Conservation (phyloP, 2,329 filamentous ascomycete genomes). For the Monilinia laxa region DNA sequence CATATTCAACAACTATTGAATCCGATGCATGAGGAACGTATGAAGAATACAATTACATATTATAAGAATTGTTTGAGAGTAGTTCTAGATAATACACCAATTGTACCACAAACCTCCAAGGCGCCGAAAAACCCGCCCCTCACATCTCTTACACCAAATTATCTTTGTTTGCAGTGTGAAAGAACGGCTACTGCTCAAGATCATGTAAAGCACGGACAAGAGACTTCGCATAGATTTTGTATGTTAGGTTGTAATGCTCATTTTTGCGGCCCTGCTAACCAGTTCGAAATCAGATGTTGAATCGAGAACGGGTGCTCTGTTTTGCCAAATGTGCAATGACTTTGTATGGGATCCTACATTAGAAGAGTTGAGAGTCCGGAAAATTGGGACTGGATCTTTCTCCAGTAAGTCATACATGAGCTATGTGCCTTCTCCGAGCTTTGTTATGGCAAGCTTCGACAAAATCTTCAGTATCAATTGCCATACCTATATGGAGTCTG, state of each 20-base stretch:
- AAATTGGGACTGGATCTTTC: constrained; percentile 65
- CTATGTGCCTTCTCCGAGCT: background rate
- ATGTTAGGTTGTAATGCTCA: constrained; percentile 34
- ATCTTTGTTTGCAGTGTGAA: constrained; percentile 72
- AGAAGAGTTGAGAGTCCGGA: constrained; percentile 70
- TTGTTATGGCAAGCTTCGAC: constrained; percentile 6
- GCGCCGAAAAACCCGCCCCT: constrained; percentile 55
- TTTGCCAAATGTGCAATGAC: constrained; percentile 80
- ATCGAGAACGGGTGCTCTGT: constrained; percentile 70
- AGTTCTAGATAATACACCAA: constrained; percentile 66
- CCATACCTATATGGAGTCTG: background rate
- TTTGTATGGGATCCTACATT: constrained; percentile 80
- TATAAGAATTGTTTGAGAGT: constrained; percentile 71
- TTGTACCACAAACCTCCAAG: constrained; percentile 65
- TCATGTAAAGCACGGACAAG: constrained; percentile 63
- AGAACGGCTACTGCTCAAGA: constrained; percentile 66
- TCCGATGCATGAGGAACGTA: constrained; percentile 56
- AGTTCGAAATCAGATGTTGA: constrained; percentile 63
- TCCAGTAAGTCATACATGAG: constrained; percentile 51
- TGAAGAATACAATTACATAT: constrained; percentile 66
- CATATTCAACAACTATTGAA: constrained; percentile 69
- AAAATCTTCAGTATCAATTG: background rate
- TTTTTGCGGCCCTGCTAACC: constrained; percentile 13
- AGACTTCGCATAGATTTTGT: constrained; percentile 75
- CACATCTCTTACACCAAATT: constrained; percentile 66